Percentiles rank a stretch among this genome's conserved stretches.
Conservation (phyloP, 2,329 filamentous ascomycete species). For the Talaromyces sp. region DNA sequence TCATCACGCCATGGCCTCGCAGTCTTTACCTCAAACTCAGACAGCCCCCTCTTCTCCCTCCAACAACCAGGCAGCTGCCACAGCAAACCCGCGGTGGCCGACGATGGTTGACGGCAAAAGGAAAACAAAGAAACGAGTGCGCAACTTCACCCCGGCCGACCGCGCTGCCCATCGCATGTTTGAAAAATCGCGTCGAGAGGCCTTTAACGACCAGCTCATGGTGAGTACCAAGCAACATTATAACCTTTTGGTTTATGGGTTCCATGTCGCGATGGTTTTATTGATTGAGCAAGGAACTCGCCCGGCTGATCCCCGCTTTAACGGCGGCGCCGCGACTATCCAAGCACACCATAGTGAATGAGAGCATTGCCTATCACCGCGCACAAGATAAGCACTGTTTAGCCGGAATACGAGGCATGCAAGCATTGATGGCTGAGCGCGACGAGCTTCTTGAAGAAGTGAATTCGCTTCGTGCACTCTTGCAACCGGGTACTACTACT, state of each 20-base stretch:
- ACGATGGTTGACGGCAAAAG: neutral
- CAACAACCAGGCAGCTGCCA: neutral
- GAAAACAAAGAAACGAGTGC: neutral
- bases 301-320: neutral
- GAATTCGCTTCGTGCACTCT: neutral
- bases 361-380: neutral
- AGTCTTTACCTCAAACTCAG: neutral
- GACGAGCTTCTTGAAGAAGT: constrained; percentile 1
- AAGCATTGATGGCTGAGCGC: neutral
- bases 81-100: neutral
- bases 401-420: neutral
- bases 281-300: neutral
- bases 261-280: no score
- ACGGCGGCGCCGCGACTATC: neutral
- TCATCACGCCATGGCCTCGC: neutral
- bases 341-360: constrained; percentile 1
- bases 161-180: neutral
- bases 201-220: constrained; percentile 1
- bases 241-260: no score
- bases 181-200: neutral
- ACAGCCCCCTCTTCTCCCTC: neutral
- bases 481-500: neutral
- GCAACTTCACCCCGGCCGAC: neutral
- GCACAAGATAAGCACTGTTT: neutral
- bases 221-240: neutral